Evolutionary conservation across 2,329 filamentous ascomycete genomes (phyloP).

Genomic region (Dothistroma septosporum): DNA sequence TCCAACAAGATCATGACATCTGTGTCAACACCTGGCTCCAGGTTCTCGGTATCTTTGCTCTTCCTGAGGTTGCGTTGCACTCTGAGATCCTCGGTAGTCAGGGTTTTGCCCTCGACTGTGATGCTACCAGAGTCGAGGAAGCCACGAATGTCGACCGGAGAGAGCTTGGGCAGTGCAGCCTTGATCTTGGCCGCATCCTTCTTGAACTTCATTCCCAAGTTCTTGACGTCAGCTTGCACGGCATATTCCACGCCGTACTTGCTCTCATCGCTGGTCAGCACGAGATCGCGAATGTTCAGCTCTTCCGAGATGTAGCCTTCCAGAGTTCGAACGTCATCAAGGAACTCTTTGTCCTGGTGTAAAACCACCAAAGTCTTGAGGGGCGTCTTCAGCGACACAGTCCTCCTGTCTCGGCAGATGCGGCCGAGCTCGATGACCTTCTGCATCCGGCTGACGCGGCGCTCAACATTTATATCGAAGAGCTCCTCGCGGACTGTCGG

Average conservation of each 20-base stretch:
- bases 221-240: conserved; percentile 86
- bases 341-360: conserved; percentile 74
- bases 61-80: conserved; percentile 76
- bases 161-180: conserved; percentile 77
- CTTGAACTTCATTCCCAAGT: conserved; percentile 93
- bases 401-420: conserved; percentile 77
- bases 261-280: conserved; percentile 80
- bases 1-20: conserved; percentile 93
- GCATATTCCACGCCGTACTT: conserved; percentile 92
- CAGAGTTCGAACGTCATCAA: conserved; percentile 80
- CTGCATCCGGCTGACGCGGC: conserved; percentile 87
- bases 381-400: conserved; percentile 83
- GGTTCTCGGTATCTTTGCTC: conserved; percentile 63
- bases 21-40: conserved; percentile 83
- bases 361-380: conserved; percentile 86
- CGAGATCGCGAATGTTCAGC: conserved; percentile 80
- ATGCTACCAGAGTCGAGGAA: conserved; percentile 73
- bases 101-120: conserved; percentile 76
- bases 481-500: conserved; percentile 84
- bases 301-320: conserved; percentile 89
- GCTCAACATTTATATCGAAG: conserved; percentile 80
- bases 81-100: conserved; percentile 76
- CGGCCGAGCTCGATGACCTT: conserved; percentile 88
- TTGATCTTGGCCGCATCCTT: conserved; percentile 90
- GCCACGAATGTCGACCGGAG: conserved; percentile 72